A percentile compares a stretch with the other conserved stretches of the same genome.
Evolutionary conservation across 163 green algal species (phyloP).

Genomic region (Chlorella variabilis): DNA sequence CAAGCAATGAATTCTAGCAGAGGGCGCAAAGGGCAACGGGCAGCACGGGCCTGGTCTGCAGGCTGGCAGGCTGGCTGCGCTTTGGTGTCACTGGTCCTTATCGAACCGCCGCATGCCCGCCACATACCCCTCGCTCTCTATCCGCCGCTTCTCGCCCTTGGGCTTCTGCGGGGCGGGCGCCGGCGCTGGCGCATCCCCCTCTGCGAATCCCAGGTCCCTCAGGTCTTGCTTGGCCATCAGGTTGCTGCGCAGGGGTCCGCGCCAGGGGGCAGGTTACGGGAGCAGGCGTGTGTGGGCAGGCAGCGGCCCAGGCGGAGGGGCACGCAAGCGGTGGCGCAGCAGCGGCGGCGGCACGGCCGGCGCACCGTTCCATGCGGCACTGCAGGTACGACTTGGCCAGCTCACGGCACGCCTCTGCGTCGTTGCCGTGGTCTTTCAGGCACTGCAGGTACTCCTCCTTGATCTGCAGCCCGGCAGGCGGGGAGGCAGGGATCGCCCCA

Average conservation of each 20-base stretch:
- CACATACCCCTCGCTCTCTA: conserved; percentile 27
- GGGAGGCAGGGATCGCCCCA: too few relatives aligned
- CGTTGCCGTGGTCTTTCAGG: conserved; percentile 66
- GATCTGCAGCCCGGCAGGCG: too few relatives aligned
- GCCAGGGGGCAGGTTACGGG: not conserved
- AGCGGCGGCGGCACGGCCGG: not conserved
- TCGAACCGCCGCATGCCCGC: conserved; percentile 35
- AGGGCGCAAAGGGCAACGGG: too few relatives aligned
- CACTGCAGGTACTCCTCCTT: conserved; percentile 82
- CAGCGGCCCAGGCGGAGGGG: too few relatives aligned
- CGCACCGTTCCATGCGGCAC: conserved; percentile 87
- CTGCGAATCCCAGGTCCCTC: conserved; percentile 73
- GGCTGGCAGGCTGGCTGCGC: too few relatives aligned
- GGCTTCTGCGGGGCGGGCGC: not conserved
- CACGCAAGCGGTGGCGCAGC: not conserved
- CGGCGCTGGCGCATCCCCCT: conserved; percentile 14
- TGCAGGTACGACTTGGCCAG: conserved; percentile 81
- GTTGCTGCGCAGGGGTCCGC: conserved; percentile 57
- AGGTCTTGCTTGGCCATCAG: conserved; percentile 86
- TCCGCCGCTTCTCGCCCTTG: conserved; percentile 11
- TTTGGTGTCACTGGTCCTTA: too few relatives aligned
- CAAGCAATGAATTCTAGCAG: too few relatives aligned
- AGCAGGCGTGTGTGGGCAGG: too few relatives aligned
- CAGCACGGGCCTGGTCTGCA: too few relatives aligned
- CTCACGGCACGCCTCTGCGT: conserved; percentile 70